Conservation (phyloP, 2,329 filamentous ascomycete species). For the Zalaria obscura region DNA sequence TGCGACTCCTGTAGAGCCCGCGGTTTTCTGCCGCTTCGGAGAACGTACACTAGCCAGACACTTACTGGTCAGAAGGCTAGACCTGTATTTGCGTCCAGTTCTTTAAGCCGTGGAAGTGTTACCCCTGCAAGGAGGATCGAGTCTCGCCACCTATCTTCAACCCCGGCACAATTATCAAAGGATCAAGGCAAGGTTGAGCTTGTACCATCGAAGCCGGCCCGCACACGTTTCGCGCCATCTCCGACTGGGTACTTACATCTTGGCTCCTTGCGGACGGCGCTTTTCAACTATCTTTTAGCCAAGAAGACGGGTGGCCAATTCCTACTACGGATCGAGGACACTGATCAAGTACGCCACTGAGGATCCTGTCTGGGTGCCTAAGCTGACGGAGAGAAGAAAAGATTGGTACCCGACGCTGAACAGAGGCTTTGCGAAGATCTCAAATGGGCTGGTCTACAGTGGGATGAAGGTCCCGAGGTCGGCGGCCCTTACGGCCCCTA, state of each 20-base stretch:
- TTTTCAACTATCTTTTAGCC: conserved; percentile 93
- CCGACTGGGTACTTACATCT: conserved; percentile 90
- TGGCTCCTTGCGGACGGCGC: conserved; percentile 76
- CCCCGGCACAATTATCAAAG: neutral
- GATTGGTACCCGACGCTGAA: conserved; percentile 70
- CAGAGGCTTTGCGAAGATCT: conserved; percentile 64
- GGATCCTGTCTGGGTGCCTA: conserved; percentile 2
- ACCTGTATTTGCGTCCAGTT: no score
- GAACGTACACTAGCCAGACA: no score
- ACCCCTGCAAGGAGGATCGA: neutral
- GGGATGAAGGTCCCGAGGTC: conserved; percentile 87
- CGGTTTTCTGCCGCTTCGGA: no score
- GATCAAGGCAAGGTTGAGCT: neutral
- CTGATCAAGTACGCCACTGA: conserved; percentile 55
- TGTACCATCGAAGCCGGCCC: conserved; percentile 33
- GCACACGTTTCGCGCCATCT: conserved; percentile 87
- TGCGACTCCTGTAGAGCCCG: no score
- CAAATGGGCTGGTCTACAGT: conserved; percentile 74
- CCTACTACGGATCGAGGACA: conserved; percentile 83
- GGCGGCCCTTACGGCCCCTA: conserved; percentile 78
- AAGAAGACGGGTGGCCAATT: conserved; percentile 82
- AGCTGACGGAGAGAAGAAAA: conserved; percentile 44
- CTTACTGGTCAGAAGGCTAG: no score
- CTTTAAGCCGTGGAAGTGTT: no score
- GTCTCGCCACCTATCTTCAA: neutral